Percentiles rank a stretch among this genome's conserved stretches.
These are phyloP conservation scores for Tetrapisispora nanseiensis DNA, from an alignment of 805 yeast species.

Conservation along the genomic window DNA sequence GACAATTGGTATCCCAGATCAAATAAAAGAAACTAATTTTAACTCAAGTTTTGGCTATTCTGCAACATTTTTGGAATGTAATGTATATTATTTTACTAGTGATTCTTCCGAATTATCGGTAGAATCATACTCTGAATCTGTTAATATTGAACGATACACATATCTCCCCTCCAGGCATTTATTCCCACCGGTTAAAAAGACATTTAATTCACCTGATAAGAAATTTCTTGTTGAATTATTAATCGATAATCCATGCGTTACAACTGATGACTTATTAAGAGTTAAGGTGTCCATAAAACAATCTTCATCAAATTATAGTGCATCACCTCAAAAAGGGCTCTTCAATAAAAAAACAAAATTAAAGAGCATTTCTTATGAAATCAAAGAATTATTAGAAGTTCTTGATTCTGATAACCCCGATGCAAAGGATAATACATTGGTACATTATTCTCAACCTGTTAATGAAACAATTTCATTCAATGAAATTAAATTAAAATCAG, in stretches of 20 bases:
- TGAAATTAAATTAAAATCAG: slow-evolving; percentile 19
- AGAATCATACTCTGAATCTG: slow-evolving; percentile 23
- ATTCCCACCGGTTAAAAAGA: slow-evolving; percentile 42
- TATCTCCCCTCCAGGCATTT: slow-evolving; percentile 47
- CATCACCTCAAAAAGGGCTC: slow-evolving; percentile 9
- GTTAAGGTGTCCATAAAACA: slow-evolving; percentile 35
- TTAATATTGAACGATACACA: slow-evolving; percentile 47
- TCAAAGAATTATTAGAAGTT: slow-evolving; percentile 46
- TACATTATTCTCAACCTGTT: slow-evolving; percentile 20
- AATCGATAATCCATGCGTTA: slow-evolving; percentile 45
- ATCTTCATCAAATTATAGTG: slow-evolving; percentile 21
- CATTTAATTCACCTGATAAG: slow-evolving; percentile 38
- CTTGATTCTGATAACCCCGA: slow-evolving; percentile 32
- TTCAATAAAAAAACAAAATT: slow-evolving; percentile 30
- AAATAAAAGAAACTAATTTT: slow-evolving; percentile 44
- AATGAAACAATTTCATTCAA: slow-evolving; percentile 24
- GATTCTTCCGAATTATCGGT: background rate
- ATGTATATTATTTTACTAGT: slow-evolving; percentile 10
- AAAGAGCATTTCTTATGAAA: slow-evolving; percentile 37
- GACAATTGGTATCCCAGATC: slow-evolving; percentile 45
- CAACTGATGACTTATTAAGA: slow-evolving; percentile 43
- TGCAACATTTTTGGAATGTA: slow-evolving; percentile 34
- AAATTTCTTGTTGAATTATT: slow-evolving; percentile 38
- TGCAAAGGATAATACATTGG: slow-evolving; percentile 36
- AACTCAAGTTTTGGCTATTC: slow-evolving; percentile 40